Evolutionary conservation across 2,329 filamentous ascomycete species (phyloP), one percentile per base, ranked within the genome.

Genomic region (Ilyonectria sp.): DNA sequence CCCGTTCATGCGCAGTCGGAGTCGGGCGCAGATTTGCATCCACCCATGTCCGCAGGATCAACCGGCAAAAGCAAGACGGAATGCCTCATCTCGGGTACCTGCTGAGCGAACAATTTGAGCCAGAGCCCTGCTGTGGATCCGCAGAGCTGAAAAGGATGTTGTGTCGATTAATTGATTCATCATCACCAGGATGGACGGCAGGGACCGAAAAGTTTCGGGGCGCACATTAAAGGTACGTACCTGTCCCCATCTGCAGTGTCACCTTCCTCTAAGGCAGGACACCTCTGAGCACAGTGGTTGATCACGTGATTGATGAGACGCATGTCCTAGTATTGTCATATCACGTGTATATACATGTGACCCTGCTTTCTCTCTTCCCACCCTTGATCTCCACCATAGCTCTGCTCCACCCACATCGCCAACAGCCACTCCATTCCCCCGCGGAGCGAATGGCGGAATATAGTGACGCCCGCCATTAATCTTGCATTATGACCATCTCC

Each of bases 111-210:
- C 21, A 67, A 55, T 63, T 55, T 60, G 60, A 60, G 55, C 44
- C 49, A 55, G 33, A 40, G 61, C 67, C 72, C 62, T 68, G 61
- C 46, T 60, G 33, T 63, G 61, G 68, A 69, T 69, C 71, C 68
- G 73, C 72, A 67, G 56, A 74, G 74, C 74, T 75, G 71, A 74
- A 74, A 69, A 31, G 69, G 55, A 59, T 55, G 72, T 69, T 74
- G 54, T 69, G 69, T 74, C 56, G 61, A 66, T 26, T 61, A 31
- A 70, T 66, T 65, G 65, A 73, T 72, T 65, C 65, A 69, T 64
- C 49, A 52, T 70, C 52, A 63, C 69, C 60, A 49, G 60, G 65
- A 71, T 68, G 55, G 64, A 17, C 66, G 65, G 62, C 44, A 43
- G 40, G 58, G 60, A 52, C 72, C 72, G 74, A 75, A 71, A 60